Conservation (phyloP, 441 rosid genomes). For the Manihot esculenta region DNA sequence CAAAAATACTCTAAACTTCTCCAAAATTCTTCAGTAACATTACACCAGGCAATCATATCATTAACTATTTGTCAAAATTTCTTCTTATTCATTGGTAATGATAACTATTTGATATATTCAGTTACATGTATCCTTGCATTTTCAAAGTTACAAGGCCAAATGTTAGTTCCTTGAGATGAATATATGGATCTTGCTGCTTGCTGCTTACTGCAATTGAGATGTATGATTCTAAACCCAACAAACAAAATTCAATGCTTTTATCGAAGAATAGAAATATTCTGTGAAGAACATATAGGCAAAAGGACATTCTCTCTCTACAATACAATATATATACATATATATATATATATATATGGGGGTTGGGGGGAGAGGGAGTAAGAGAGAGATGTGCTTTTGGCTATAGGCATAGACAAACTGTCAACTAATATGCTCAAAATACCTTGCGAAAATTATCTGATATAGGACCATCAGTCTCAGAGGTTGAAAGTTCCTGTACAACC, state of each 20-base stretch:
- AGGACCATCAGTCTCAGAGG: slow-evolving; percentile 84
- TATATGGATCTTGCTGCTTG: neutral
- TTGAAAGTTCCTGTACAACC: slow-evolving; percentile 78
- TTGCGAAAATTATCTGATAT: slow-evolving; percentile 63
- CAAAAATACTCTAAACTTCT: no score
- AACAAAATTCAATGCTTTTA: neutral
- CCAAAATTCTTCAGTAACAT: no score
- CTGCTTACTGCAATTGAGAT: neutral
- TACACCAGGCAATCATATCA: neutral
- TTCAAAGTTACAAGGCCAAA: neutral
- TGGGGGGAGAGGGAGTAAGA: no score
- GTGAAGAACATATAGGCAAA: no score
- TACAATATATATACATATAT: no score
- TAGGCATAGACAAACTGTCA: slow-evolving; percentile 9
- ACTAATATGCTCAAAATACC: slow-evolving; percentile 39
- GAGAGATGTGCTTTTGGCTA: no score
- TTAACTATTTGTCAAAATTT: slow-evolving; percentile 1
- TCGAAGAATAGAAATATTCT: no score
- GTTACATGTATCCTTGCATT: neutral
- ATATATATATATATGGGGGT: no score
- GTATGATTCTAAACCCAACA: neutral
- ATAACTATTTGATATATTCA: neutral
- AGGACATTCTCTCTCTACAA: no score
- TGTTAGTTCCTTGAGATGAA: neutral
- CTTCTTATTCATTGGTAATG: neutral